These are phyloP conservation scores for Amborella trichopoda DNA, from an alignment of 164 flowering plant species.

Conservation along the genomic window DNA sequence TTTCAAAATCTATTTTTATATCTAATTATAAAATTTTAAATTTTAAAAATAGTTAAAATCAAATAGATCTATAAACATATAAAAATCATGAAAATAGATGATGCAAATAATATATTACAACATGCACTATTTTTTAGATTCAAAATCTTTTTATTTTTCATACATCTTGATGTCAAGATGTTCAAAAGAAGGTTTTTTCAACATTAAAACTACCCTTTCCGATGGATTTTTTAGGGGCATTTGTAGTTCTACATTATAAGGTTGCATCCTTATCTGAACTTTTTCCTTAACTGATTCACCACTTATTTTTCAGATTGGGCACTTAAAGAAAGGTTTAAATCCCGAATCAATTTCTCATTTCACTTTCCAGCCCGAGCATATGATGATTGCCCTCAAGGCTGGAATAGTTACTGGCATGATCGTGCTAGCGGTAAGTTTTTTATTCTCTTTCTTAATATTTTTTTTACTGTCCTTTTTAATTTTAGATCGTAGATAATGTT, in stretches of 20 bases:
- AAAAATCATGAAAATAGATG: too few relatives aligned
- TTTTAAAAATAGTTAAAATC: too few relatives aligned
- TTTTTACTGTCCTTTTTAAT: not conserved
- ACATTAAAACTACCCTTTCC: not conserved
- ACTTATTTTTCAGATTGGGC: conserved; percentile 48
- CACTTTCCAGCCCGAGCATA: conserved; percentile 35
- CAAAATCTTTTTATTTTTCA: not conserved
- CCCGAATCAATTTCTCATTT: conserved; percentile 48
- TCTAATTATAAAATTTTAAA: too few relatives aligned
- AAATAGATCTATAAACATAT: too few relatives aligned
- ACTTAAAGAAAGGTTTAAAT: conserved; percentile 71
- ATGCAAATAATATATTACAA: too few relatives aligned
- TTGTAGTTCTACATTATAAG: too few relatives aligned
- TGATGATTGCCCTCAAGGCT: conserved; percentile 44
- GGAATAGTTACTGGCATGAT: conserved; percentile 63
- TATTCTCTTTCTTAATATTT: not conserved
- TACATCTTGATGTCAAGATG: not conserved
- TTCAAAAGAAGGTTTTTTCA: not conserved
- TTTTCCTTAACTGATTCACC: not conserved
- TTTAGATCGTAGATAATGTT: not conserved
- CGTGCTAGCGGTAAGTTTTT: conserved; percentile 66
- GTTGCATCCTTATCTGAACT: not conserved
- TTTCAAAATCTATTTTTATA: too few relatives aligned
- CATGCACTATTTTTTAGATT: not conserved
- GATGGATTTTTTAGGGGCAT: too few relatives aligned